phyloP scores from a whole-genome alignment of 2,329 filamentous ascomycete genomes.

The Phoma herbarum region DNA sequence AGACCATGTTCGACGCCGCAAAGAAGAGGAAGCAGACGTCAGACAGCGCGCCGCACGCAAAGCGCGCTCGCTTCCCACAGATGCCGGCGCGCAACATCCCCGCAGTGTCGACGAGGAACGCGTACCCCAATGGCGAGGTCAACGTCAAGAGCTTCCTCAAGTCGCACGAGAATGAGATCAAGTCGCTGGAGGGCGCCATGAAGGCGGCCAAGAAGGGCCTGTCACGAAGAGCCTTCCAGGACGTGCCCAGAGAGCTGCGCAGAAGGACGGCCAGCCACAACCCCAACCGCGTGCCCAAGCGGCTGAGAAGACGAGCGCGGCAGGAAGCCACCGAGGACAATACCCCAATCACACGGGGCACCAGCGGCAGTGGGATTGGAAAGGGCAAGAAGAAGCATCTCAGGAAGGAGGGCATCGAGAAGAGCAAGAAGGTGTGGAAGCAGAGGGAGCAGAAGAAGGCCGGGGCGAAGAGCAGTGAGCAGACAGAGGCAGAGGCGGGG shows the following conservation, averaged over 20 bases:
- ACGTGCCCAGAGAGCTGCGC: conserved; percentile 84
- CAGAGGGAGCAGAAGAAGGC: conserved; percentile 62
- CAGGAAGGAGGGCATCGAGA: conserved; percentile 78
- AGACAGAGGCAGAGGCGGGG: conserved; percentile 19
- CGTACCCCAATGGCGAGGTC: conserved; percentile 77
- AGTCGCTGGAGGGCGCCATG: conserved; percentile 84
- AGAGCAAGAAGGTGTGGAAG: conserved; percentile 69
- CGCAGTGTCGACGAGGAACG: conserved; percentile 51
- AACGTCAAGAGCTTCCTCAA: conserved; percentile 85
- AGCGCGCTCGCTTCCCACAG: conserved; percentile 41
- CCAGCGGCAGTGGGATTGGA: conserved; percentile 66
- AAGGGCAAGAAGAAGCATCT: conserved; percentile 60
- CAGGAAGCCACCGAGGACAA: conserved; percentile 87
- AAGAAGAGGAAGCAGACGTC: conserved; percentile 38
- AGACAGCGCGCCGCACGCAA: conserved; percentile 24
- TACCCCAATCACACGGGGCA: conserved; percentile 78
- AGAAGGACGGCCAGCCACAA: conserved; percentile 94
- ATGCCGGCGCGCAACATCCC: conserved; percentile 41
- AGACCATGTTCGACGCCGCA: conserved; percentile 24
- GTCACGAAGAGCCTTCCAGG: conserved; percentile 83
- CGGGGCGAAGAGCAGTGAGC: conserved; percentile 40
- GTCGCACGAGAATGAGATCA: conserved; percentile 88
- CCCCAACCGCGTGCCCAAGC: conserved; percentile 84
- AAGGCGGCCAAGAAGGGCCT: conserved; percentile 71
- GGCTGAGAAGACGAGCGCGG: conserved; percentile 74